phyloP scores from a whole-genome alignment of 2,329 filamentous ascomycete genomes.

The Trichoderma sp. region DNA sequence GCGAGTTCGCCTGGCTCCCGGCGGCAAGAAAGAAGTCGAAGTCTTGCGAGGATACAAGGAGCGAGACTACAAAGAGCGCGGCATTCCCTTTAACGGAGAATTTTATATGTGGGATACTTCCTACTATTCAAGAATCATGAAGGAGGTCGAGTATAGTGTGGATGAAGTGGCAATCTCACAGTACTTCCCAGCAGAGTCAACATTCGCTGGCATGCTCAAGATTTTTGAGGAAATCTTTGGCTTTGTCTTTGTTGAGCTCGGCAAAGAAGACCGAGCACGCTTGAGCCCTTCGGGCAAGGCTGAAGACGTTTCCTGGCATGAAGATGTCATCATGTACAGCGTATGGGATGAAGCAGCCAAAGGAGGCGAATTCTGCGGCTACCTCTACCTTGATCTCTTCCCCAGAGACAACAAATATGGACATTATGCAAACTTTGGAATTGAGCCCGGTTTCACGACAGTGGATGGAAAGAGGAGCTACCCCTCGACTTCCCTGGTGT shows the following conservation, averaged over 20 bases:
- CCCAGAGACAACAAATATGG: slow-evolving; percentile 82
- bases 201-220: slow-evolving; percentile 75
- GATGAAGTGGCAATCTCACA: slow-evolving; percentile 80
- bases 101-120: slow-evolving; percentile 85
- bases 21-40: slow-evolving; percentile 70
- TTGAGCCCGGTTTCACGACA: slow-evolving; percentile 71
- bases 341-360: slow-evolving; percentile 79
- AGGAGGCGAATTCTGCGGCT: slow-evolving; percentile 75
- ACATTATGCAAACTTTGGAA: slow-evolving; percentile 82
- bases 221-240: slow-evolving; percentile 86
- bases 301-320: slow-evolving; percentile 77
- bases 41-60: slow-evolving; percentile 77
- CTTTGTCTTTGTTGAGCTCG: slow-evolving; percentile 75
- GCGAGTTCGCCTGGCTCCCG: slow-evolving; percentile 66
- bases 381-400: slow-evolving; percentile 81
- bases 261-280: slow-evolving; percentile 64
- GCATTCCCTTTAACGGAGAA: slow-evolving; percentile 63
- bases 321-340: slow-evolving; percentile 80
- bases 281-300: slow-evolving; percentile 70
- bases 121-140: slow-evolving; percentile 79
- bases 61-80: slow-evolving; percentile 64
- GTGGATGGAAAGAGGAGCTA: slow-evolving; percentile 72
- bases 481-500: slow-evolving; percentile 78
- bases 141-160: slow-evolving; percentile 78
- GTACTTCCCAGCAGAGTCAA: slow-evolving; percentile 78